A percentile compares a stretch with the other conserved stretches of the same genome.
Conservation (phyloP, 2,329 filamentous ascomycete species). For the Botrytis medusae region DNA sequence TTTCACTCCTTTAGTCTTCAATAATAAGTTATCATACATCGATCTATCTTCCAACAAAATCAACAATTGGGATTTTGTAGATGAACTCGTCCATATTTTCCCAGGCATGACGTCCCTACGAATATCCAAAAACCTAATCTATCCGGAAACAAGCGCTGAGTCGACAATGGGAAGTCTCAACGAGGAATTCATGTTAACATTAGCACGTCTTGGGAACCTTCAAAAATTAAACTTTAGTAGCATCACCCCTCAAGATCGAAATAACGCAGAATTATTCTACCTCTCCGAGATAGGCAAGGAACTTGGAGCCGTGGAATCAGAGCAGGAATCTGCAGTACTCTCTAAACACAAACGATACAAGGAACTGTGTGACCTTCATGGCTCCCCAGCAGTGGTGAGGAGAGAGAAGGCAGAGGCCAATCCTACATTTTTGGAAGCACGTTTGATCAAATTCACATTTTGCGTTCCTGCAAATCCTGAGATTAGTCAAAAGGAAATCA, state of each 20-base stretch:
- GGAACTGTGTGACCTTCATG: constrained; percentile 74
- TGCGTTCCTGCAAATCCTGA: constrained; percentile 29
- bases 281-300: constrained; percentile 79
- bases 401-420: constrained; percentile 53
- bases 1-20: constrained; percentile 26
- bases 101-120: constrained; percentile 75
- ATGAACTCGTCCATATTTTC: constrained; percentile 64
- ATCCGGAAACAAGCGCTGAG: constrained; percentile 46
- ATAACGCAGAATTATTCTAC: constrained; percentile 92
- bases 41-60: constrained; percentile 75
- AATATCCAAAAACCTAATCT: constrained; percentile 84
- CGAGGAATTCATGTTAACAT: constrained; percentile 84
- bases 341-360: constrained; percentile 67
- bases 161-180: constrained; percentile 59
- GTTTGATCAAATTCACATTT: constrained; percentile 68
- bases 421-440: constrained; percentile 77
- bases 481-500: constrained; percentile 27
- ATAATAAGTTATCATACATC: constrained; percentile 49
- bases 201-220: constrained; percentile 70
- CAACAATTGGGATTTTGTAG: constrained; percentile 70
- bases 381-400: constrained; percentile 65
- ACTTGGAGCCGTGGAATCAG: constrained; percentile 59
- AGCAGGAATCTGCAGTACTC: constrained; percentile 55
- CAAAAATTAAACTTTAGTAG: constrained; percentile 70
- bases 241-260: constrained; percentile 71